Percentiles rank a stretch among this genome's conserved stretches.
These are phyloP conservation scores for Acer negundo DNA, from an alignment of 345 rosid genomes.

Conservation along the genomic window DNA sequence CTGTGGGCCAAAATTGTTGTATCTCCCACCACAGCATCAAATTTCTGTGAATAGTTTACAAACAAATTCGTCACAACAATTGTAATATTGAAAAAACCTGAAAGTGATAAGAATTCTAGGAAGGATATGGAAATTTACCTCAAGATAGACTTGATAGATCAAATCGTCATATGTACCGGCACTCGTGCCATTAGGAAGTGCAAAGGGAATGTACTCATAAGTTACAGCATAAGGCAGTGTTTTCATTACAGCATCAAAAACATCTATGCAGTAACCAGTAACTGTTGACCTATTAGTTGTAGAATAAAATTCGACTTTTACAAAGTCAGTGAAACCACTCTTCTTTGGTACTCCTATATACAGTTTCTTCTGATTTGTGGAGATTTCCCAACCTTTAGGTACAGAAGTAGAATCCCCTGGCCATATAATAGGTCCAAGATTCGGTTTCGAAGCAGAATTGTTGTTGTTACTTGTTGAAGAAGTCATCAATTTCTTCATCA, in stretches of 20 bases:
- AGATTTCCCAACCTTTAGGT: slow-evolving; percentile 55
- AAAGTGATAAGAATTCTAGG: background rate
- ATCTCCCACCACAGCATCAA: slow-evolving; percentile 71
- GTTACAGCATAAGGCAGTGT: slow-evolving; percentile 45
- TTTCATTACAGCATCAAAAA: slow-evolving; percentile 44
- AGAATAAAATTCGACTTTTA: slow-evolving; percentile 36
- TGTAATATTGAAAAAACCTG: too few relatives aligned
- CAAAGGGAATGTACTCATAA: slow-evolving; percentile 40
- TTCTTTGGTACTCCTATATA: slow-evolving; percentile 48
- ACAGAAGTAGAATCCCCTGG: slow-evolving; percentile 36
- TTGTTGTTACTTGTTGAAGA: background rate
- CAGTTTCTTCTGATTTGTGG: slow-evolving; percentile 45
- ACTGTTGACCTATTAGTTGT: background rate
- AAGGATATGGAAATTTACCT: slow-evolving; percentile 28
- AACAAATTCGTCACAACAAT: background rate
- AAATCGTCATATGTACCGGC: slow-evolving; percentile 35
- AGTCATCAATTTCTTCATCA: slow-evolving; percentile 21
- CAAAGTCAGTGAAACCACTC: slow-evolving; percentile 38
- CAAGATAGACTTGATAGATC: slow-evolving; percentile 43
- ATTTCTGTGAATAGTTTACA: slow-evolving; percentile 29
- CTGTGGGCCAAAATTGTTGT: slow-evolving; percentile 51
- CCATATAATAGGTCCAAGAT: slow-evolving; percentile 37
- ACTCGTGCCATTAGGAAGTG: slow-evolving; percentile 18
- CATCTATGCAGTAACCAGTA: slow-evolving; percentile 46
- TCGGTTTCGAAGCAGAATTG: slow-evolving; percentile 29